Percentiles rank a stretch among this genome's conserved stretches.
phyloP scores from a whole-genome alignment of 352 stramenopile species.

The Elongisporangium undulatum region DNA sequence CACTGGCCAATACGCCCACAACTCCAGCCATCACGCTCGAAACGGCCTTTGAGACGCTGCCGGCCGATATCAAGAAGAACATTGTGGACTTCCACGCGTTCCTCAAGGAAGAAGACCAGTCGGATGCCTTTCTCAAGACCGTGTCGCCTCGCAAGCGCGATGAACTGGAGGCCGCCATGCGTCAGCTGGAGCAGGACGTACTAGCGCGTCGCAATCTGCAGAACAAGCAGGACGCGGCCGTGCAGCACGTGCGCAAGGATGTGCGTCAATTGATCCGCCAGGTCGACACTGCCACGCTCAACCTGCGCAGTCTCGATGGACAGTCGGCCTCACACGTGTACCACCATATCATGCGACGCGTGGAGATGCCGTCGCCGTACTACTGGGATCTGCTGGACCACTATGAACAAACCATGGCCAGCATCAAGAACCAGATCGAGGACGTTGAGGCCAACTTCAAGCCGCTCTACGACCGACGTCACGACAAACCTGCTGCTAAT shows the following conservation, averaged over 20 bases:
- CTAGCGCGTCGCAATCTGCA: slow-evolving; percentile 54
- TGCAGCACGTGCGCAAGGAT: slow-evolving; percentile 70
- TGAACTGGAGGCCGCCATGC: slow-evolving; percentile 49
- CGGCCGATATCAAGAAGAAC: slow-evolving; percentile 71
- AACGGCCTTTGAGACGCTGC: slow-evolving; percentile 65
- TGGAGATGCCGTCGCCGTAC: slow-evolving; percentile 77
- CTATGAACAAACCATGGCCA: slow-evolving; percentile 68
- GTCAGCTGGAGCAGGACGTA: slow-evolving; percentile 56
- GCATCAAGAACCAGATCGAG: slow-evolving; percentile 73
- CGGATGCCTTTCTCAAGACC: slow-evolving; percentile 68
- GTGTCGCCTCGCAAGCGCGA: slow-evolving; percentile 58
- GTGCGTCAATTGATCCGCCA: slow-evolving; percentile 71
- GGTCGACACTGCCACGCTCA: slow-evolving; percentile 64
- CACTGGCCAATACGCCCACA: slow-evolving; percentile 8
- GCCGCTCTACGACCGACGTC: slow-evolving; percentile 34
- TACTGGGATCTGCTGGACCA: slow-evolving; percentile 75
- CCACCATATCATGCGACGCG: slow-evolving; percentile 63
- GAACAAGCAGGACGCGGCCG: slow-evolving; percentile 45
- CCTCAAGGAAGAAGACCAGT: slow-evolving; percentile 68
- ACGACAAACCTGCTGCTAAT: slow-evolving; percentile 3
- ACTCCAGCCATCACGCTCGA: slow-evolving; percentile 60
- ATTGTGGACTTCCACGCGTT: slow-evolving; percentile 73
- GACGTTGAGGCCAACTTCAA: slow-evolving; percentile 63
- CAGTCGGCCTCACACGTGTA: slow-evolving; percentile 33
- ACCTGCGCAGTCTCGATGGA: slow-evolving; percentile 55